phyloP scores from a whole-genome alignment of 441 rosid genomes.

The Euphorbia neoarborescens region DNA sequence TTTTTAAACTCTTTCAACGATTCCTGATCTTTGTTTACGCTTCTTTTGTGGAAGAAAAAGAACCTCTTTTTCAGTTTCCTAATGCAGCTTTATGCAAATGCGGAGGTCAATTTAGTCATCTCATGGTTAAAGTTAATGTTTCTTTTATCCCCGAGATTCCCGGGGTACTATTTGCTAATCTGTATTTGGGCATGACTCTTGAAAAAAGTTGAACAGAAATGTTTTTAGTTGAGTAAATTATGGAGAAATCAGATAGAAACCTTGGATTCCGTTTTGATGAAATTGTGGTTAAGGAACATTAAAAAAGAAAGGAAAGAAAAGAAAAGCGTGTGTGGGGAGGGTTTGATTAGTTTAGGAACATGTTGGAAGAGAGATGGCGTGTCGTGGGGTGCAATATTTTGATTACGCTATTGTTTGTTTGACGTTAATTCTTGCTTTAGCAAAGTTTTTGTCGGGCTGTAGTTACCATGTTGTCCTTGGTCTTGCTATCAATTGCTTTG shows the following conservation, averaged over 20 bases:
- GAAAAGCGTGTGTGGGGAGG: conserved; percentile 14
- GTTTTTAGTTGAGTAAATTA: conserved; percentile 10
- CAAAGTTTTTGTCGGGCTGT: conserved; percentile 27
- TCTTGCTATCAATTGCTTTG: conserved; percentile 4
- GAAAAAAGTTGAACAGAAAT: conserved; percentile 5
- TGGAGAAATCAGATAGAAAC: conserved; percentile 6
- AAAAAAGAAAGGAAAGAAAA: conserved; percentile 7
- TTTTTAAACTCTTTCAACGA: background rate
- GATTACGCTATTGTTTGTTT: conserved; percentile 21
- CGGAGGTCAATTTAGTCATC: conserved; percentile 26
- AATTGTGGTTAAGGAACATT: conserved; percentile 7
- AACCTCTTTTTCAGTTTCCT: background rate
- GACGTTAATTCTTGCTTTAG: conserved; percentile 21
- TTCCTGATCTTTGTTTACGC: conserved; percentile 6
- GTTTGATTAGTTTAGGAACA: conserved; percentile 18
- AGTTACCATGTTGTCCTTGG: conserved; percentile 24
- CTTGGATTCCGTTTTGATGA: conserved; percentile 27
- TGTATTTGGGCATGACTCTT: background rate
- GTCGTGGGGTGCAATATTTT: conserved; percentile 24
- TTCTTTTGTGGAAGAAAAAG: background rate
- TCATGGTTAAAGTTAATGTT: background rate
- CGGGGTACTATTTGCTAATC: conserved; percentile 1
- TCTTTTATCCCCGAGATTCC: conserved; percentile 9
- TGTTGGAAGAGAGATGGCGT: conserved; percentile 31
- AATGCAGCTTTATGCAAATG: conserved; percentile 7